These are phyloP conservation scores for Senna siamea DNA, from an alignment of 306 rosid species.

Conservation along the genomic window DNA sequence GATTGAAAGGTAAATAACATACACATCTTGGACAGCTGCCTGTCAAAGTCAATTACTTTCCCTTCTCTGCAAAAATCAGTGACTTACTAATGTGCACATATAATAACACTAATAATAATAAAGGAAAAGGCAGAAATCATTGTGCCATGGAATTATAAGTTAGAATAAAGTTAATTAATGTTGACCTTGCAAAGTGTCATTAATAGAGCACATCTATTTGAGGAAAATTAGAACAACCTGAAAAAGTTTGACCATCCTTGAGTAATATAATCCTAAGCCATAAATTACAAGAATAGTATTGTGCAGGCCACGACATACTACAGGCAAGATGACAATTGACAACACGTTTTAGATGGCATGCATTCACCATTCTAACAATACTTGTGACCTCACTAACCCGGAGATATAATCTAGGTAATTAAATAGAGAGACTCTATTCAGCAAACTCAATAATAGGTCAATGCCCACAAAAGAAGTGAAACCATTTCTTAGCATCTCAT, in stretches of 20 bases:
- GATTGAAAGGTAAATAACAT: constrained; percentile 81
- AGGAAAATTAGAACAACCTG: not conserved
- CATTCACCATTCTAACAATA: too few species aligned
- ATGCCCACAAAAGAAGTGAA: not conserved
- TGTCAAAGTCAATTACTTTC: constrained; percentile 63
- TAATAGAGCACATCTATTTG: constrained; percentile 26
- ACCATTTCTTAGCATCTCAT: not conserved
- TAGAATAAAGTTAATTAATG: not conserved
- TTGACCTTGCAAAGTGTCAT: constrained; percentile 16
- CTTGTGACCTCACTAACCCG: not conserved
- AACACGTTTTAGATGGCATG: not conserved
- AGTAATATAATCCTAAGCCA: constrained; percentile 10
- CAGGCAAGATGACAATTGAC: not conserved
- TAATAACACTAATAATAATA: not conserved
- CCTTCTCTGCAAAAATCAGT: constrained; percentile 57
- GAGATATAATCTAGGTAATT: not conserved
- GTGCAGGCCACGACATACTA: not conserved
- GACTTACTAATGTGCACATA: constrained; percentile 21
- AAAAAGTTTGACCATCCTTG: not conserved
- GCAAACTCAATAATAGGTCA: not conserved
- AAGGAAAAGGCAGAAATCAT: not conserved
- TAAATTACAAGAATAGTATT: not conserved
- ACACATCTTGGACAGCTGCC: constrained; percentile 86
- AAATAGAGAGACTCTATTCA: not conserved
- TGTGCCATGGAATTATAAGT: not conserved